phyloP scores from a whole-genome alignment of 177 flowering plant species.

The Vitis hybrid region DNA sequence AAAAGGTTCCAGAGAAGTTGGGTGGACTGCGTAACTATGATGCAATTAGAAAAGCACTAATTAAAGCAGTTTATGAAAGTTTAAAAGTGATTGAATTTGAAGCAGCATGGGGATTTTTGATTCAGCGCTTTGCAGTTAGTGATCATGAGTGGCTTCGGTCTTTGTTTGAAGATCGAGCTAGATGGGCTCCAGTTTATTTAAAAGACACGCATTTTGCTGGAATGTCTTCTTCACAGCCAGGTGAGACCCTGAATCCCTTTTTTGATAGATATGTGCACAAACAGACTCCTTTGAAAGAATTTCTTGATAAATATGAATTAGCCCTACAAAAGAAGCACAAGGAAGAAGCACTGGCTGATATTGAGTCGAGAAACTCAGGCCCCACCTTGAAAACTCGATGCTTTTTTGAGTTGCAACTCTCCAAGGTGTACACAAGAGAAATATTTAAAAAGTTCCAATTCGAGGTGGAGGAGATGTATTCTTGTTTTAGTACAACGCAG shows the following conservation, averaged over 20 bases:
- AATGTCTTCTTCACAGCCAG: constrained; percentile 29
- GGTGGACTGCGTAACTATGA: constrained; percentile 49
- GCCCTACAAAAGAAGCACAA: constrained; percentile 46
- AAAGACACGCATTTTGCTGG: constrained; percentile 51
- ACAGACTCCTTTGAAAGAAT: constrained; percentile 50
- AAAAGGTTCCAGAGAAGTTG: constrained; percentile 42
- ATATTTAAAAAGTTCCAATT: constrained; percentile 49
- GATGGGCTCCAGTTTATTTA: constrained; percentile 49
- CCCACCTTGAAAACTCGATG: constrained; percentile 42
- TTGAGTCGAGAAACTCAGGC: constrained; percentile 36
- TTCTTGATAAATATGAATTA: constrained; percentile 49
- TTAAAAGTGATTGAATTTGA: constrained; percentile 48
- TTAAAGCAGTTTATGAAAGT: constrained; percentile 37
- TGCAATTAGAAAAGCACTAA: constrained; percentile 34
- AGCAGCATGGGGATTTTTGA: constrained; percentile 46
- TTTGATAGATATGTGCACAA: constrained; percentile 43
- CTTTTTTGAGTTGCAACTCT: constrained; percentile 50
- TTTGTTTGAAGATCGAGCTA: constrained; percentile 40
- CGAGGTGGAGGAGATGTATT: constrained; percentile 57
- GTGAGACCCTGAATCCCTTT: constrained; percentile 37
- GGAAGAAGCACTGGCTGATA: constrained; percentile 48
- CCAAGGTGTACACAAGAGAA: constrained; percentile 49
- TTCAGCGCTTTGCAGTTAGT: constrained; percentile 38
- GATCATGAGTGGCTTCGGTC: constrained; percentile 49
- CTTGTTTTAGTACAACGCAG: constrained; percentile 47